Evolutionary conservation across 2,329 filamentous ascomycete species (phyloP).

Genomic region (Colletotrichum scovillei): DNA sequence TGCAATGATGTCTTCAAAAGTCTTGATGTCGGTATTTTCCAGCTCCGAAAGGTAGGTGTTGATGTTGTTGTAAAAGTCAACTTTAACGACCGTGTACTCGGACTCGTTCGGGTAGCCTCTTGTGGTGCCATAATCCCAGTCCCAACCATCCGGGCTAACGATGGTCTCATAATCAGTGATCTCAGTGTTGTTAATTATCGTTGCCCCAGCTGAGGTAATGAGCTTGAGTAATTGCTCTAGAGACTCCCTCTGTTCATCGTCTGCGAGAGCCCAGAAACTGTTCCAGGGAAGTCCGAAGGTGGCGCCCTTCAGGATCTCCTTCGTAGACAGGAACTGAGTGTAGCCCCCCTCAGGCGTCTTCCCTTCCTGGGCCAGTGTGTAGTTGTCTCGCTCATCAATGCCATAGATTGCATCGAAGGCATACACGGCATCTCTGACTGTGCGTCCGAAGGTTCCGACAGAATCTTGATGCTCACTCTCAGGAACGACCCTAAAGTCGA

Average conservation of each 20-base stretch:
- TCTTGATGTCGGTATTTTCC: slow-evolving; percentile 68
- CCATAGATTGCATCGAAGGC: slow-evolving; percentile 77
- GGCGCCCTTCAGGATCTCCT: slow-evolving; percentile 66
- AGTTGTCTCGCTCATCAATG: slow-evolving; percentile 71
- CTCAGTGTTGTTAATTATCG: slow-evolving; percentile 76
- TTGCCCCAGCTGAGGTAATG: slow-evolving; percentile 72
- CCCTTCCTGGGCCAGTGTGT: slow-evolving; percentile 68
- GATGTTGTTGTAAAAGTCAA: slow-evolving; percentile 75
- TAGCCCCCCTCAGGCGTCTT: slow-evolving; percentile 68
- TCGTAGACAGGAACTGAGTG: slow-evolving; percentile 64
- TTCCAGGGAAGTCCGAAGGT: slow-evolving; percentile 79
- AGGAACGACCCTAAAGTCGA: slow-evolving; percentile 63
- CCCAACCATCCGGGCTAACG: slow-evolving; percentile 75
- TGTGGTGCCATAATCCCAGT: slow-evolving; percentile 74
- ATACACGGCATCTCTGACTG: slow-evolving; percentile 75
- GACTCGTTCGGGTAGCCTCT: slow-evolving; percentile 77
- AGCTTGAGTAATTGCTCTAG: slow-evolving; percentile 63
- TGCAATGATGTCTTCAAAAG: slow-evolving; percentile 73
- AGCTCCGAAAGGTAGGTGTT: slow-evolving; percentile 72
- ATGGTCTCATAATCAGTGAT: slow-evolving; percentile 71
- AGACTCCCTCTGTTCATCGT: slow-evolving; percentile 63
- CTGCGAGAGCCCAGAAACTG: slow-evolving; percentile 74
- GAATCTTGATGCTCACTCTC: slow-evolving; percentile 76
- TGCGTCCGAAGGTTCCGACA: slow-evolving; percentile 75
- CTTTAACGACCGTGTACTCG: slow-evolving; percentile 79